Evolutionary conservation across 495 filamentous ascomycete genomes (phyloP).

Genomic region (Aspergillus affinis): DNA sequence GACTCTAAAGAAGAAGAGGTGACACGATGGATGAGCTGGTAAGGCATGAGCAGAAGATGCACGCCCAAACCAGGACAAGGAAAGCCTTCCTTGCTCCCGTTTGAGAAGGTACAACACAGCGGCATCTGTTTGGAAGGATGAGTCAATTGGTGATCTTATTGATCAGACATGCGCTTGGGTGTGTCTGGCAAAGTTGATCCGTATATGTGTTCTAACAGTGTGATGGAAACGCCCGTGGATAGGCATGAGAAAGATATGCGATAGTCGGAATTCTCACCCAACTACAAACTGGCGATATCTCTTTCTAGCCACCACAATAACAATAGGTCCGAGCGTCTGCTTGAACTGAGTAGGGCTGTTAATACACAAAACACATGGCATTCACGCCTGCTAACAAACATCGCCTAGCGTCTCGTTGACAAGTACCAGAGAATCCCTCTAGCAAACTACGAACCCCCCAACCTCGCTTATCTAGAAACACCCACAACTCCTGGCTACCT

Average conservation of each 20-base stretch:
- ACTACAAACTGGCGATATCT: background rate
- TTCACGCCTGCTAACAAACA: too few species aligned
- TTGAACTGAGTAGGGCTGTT: background rate
- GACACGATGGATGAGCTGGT: background rate
- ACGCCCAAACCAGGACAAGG: background rate
- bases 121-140: background rate
- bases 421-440: background rate
- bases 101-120: background rate
- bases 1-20: background rate
- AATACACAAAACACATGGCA: background rate
- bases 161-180: background rate
- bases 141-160: background rate
- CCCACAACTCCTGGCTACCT: background rate
- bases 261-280: too few species aligned
- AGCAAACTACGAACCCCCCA: background rate
- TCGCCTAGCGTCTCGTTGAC: too few species aligned
- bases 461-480: background rate
- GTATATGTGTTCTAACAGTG: background rate
- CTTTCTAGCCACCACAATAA: background rate
- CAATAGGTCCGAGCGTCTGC: background rate
- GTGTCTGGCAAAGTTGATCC: background rate
- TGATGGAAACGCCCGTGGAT: too few species aligned
- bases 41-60: background rate
- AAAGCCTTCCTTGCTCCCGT: background rate
- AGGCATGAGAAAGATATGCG: too few species aligned